Base-by-base conservation (phyloP, 805 yeast species). In the Blastobotrys peoriensis region DNA sequence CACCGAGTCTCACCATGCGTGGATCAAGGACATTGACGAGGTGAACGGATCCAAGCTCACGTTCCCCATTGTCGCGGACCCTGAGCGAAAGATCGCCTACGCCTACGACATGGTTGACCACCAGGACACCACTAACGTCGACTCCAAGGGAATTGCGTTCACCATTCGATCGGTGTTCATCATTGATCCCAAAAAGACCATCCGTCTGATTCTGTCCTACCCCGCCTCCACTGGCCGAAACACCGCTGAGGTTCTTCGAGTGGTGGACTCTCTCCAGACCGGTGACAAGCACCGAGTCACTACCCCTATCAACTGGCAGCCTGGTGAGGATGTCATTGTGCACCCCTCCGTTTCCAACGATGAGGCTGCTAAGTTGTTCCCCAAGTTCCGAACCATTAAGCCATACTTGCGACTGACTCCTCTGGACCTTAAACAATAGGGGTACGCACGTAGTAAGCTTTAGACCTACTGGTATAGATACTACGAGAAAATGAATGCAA, bases 211-310 rank as follows among this genome's bases (percentile, higher is more conserved):
- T 51, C 70, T 88, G 73, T 74, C 95, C 21, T 88, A 88, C 75
- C 97, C 97, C 46, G 94, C 96, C 53, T 83, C 95, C 39, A 81
- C 86, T 51, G 97, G 97, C 64, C 84, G 97, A 76, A 88, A 89
- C 81, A 79, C 95, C 50, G 81, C 88, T 46, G 97, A 88, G 74
- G 94, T 88, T 43, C 74, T 88, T 63, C 82, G 97, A 73, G 95
- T 85, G 46, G 69, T 88, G 56, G 97, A 88, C 70, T 84, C 96
- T 47, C 74, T 88, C 63, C 96, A 88, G 74, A 71, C 79, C 52
- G 86, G 87, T 57, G 97, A 88, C 70, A 79, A 79, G 67, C 73
- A 83, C 73, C 86, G 94, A 63, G 78, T 88, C 59, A 91, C 89
- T 53, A 89, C 97, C 45, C 96, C 96, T 55, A 84, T 89, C 65